Conservation (phyloP, 2,329 filamentous ascomycete species). For the Calonectria pseudoturangicola region DNA sequence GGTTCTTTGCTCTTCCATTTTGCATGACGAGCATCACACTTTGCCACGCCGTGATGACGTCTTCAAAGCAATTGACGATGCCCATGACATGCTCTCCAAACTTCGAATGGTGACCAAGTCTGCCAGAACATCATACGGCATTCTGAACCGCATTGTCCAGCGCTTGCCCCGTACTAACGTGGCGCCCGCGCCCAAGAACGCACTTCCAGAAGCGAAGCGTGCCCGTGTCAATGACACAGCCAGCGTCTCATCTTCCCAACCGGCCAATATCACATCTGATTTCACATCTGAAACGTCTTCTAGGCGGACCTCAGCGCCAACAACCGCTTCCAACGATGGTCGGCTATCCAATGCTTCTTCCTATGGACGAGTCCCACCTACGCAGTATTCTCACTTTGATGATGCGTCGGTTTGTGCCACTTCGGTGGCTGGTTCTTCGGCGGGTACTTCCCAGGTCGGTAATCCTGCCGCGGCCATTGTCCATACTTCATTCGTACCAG, state of each 20-base stretch:
- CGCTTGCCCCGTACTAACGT: constrained; percentile 53
- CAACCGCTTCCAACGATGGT: constrained; percentile 23
- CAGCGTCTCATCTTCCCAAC: neutral
- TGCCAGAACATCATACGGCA: constrained; percentile 57
- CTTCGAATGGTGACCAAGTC: constrained; percentile 57
- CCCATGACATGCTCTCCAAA: constrained; percentile 59
- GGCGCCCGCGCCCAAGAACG: constrained; percentile 36
- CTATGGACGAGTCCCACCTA: too few species aligned
- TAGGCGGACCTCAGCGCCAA: constrained; percentile 28
- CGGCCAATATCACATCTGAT: neutral
- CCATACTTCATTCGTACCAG: neutral
- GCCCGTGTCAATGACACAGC: constrained; percentile 23
- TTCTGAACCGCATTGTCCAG: constrained; percentile 57
- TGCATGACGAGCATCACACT: constrained; percentile 66
- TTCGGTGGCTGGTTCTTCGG: neutral
- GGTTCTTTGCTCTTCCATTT: constrained; percentile 69
- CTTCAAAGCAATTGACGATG: constrained; percentile 61
- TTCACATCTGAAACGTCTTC: too few species aligned
- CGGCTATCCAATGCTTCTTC: neutral
- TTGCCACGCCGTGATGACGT: constrained; percentile 65
- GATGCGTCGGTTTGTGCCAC: neutral
- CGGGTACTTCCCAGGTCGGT: constrained; percentile 8
- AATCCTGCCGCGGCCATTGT: constrained; percentile 38
- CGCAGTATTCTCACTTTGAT: neutral
- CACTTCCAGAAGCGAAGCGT: constrained; percentile 39